These are phyloP conservation scores for Ephemerocybe angulata DNA, from an alignment of 768 basidiomycete genomes.

Conservation along the genomic window DNA sequence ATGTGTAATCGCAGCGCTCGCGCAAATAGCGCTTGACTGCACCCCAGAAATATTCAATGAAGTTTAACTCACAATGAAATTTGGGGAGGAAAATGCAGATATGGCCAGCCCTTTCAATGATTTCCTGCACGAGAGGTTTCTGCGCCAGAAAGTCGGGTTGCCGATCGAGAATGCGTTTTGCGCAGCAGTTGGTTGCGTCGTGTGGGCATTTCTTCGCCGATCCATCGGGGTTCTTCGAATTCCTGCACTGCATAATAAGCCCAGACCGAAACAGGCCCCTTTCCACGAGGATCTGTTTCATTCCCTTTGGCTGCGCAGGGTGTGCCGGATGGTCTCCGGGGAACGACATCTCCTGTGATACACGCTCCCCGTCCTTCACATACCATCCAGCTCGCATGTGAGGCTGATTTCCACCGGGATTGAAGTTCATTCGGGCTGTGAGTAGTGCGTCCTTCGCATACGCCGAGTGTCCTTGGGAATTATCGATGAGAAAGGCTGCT, in stretches of 20 bases:
- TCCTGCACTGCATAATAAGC: constrained; percentile 21
- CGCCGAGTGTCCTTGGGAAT: constrained; percentile 12
- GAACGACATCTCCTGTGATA: constrained; percentile 35
- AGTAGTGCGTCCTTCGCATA: no score
- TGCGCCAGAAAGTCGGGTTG: constrained; percentile 19
- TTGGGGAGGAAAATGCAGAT: constrained; percentile 26
- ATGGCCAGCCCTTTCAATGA: constrained; percentile 11
- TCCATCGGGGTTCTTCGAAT: no score
- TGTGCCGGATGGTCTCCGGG: constrained; percentile 23
- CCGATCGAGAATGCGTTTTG: constrained; percentile 15
- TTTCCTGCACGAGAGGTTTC: constrained; percentile 18
- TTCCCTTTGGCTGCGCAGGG: constrained; percentile 35
- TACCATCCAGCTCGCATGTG: no score
- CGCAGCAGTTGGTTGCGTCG: constrained; percentile 27
- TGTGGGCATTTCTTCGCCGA: no score
- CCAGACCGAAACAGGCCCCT: constrained; percentile 21
- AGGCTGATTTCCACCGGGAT: no score
- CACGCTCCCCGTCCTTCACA: not conserved
- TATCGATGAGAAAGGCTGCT: constrained; percentile 12
- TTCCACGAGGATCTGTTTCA: constrained; percentile 29
- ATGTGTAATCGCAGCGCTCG: not conserved
- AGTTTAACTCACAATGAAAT: constrained; percentile 35
- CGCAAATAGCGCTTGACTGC: not conserved
- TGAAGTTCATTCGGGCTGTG: no score
- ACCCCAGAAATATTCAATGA: constrained; percentile 50